A percentile compares a stretch with the other conserved stretches of the same genome.
Conservation (phyloP, 768 basidiomycete species). For the Polyporus arcularius region DNA sequence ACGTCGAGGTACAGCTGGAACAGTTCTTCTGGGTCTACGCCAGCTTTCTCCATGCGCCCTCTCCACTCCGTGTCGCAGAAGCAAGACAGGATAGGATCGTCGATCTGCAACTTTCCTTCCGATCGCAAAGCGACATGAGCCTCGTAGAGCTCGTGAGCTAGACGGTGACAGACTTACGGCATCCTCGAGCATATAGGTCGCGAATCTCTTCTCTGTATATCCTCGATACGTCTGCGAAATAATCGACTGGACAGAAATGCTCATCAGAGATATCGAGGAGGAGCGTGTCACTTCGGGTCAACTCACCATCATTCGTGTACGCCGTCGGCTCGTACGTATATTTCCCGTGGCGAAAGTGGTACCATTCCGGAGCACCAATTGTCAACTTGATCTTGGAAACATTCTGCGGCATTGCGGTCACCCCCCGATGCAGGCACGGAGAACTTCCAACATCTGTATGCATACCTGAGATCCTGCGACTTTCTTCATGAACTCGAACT, state of each 20-base stretch:
- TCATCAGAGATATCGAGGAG: conserved; percentile 11
- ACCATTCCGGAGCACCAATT: conserved; percentile 70
- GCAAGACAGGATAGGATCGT: conserved; percentile 51
- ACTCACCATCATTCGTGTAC: conserved; percentile 57
- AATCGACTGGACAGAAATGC: conserved; percentile 31
- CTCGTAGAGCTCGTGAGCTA: neutral
- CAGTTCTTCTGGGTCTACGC: conserved; percentile 60
- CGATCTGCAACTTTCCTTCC: conserved; percentile 41
- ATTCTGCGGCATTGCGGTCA: conserved; percentile 29
- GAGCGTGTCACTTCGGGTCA: neutral
- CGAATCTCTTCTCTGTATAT: conserved; percentile 46
- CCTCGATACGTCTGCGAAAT: conserved; percentile 47
- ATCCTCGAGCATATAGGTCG: conserved; percentile 45
- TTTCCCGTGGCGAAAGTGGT: conserved; percentile 64
- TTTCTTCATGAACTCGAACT: conserved; percentile 60
- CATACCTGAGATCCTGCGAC: conserved; percentile 55
- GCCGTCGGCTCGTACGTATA: conserved; percentile 58
- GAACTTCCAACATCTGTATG: neutral
- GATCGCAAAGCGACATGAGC: neutral
- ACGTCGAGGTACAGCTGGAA: conserved; percentile 67
- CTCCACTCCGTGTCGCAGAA: conserved; percentile 61
- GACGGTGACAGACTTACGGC: conserved; percentile 15
- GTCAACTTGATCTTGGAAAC: conserved; percentile 69
- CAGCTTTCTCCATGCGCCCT: conserved; percentile 55
- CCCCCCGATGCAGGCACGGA: neutral